Percentiles rank a stretch among this genome's conserved stretches.
phyloP scores from a whole-genome alignment of 805 yeast genomes.

The Saccharomycopsis sp. region DNA sequence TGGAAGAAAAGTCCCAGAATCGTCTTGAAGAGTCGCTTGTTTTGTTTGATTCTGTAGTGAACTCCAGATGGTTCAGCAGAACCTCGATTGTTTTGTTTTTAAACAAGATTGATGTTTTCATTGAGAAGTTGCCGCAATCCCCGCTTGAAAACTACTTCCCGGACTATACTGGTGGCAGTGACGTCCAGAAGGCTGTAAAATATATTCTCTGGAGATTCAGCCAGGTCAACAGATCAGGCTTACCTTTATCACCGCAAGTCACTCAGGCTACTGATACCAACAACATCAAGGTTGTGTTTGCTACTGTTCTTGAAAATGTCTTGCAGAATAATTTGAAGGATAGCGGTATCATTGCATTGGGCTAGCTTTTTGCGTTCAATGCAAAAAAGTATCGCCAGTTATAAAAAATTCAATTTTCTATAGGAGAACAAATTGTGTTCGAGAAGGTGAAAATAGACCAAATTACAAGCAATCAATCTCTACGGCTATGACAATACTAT shows the following conservation, averaged over 20 bases:
- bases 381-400: too few species aligned
- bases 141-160: conserved; percentile 83
- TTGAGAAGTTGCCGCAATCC: conserved; percentile 73
- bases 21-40: conserved; percentile 76
- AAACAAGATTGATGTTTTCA: conserved; percentile 85
- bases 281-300: conserved; percentile 78
- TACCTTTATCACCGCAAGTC: conserved; percentile 81
- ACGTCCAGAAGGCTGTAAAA: conserved; percentile 84
- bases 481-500: too few species aligned
- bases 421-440: too few species aligned
- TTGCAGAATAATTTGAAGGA: conserved; percentile 70
- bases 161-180: conserved; percentile 86
- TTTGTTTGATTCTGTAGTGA: conserved; percentile 83
- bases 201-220: conserved; percentile 87
- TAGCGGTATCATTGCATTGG: conserved; percentile 44
- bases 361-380: too few species aligned
- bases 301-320: conserved; percentile 75
- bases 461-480: too few species aligned
- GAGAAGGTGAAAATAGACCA: too few species aligned
- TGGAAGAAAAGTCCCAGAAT: conserved; percentile 72
- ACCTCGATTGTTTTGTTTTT: conserved; percentile 81
- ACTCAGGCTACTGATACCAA: conserved; percentile 94
- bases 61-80: conserved; percentile 86
- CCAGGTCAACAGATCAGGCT: conserved; percentile 73
- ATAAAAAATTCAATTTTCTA: too few species aligned